Percentiles rank a stretch among this genome's conserved stretches.
Evolutionary conservation across 805 yeast species (phyloP).

Genomic region (Starmerella vaccinii): DNA sequence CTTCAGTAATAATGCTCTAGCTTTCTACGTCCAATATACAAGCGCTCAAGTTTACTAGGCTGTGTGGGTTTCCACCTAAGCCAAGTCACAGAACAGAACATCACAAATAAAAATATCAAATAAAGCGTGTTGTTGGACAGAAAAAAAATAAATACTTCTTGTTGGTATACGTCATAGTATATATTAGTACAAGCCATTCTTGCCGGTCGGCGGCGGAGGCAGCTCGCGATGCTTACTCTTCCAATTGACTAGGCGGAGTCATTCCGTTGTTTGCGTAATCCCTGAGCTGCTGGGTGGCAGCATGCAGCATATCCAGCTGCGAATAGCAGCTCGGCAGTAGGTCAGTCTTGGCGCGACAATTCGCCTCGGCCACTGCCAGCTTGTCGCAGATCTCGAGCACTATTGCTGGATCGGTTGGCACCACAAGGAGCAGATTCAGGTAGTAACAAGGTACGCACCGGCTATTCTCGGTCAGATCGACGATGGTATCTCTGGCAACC

Average conservation of each 20-base stretch:
- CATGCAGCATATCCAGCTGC: slow-evolving; percentile 13
- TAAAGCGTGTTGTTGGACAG: too few species aligned
- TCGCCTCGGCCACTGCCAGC: slow-evolving; percentile 20
- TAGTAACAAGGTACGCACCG: slow-evolving; percentile 17
- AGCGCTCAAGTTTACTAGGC: too few species aligned
- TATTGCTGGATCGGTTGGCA: slow-evolving; percentile 31
- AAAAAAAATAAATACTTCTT: background rate
- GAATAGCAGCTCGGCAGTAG: background rate
- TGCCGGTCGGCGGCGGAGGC: background rate
- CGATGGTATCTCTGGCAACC: slow-evolving; percentile 16
- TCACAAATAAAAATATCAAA: too few species aligned
- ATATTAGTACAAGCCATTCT: background rate
- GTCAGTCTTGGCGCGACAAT: background rate
- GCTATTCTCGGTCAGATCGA: slow-evolving; percentile 4
- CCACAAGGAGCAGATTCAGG: slow-evolving; percentile 22
- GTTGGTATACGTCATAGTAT: background rate
- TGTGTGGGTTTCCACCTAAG: too few species aligned
- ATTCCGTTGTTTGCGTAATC: slow-evolving; percentile 1
- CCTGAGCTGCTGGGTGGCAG: slow-evolving; percentile 14
- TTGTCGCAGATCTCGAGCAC: slow-evolving; percentile 30
- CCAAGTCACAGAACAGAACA: too few species aligned
- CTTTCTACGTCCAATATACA: too few species aligned
- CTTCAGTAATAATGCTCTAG: too few species aligned
- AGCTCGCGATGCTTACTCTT: background rate
- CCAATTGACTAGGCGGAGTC: background rate